Evolutionary conservation across 139 green algal species (phyloP).

Genomic region (Spirogloea muscicola): DNA sequence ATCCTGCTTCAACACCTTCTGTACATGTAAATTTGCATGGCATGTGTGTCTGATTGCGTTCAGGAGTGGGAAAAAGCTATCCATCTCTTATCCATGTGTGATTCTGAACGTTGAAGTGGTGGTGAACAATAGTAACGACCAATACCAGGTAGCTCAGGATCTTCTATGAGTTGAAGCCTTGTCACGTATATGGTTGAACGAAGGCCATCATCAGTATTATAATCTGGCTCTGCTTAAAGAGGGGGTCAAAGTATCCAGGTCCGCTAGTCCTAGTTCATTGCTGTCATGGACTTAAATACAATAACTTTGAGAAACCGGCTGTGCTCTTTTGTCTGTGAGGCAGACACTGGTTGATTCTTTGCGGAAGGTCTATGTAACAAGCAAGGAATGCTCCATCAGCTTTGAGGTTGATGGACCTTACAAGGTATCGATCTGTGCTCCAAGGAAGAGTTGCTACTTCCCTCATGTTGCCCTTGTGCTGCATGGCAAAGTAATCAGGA

Average conservation of each 20-base stretch:
- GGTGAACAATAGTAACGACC: constrained; percentile 91
- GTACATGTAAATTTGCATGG: too few relatives aligned
- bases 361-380: constrained; percentile 61
- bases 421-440: constrained; percentile 34
- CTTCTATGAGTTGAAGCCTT: too few relatives aligned
- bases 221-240: too few relatives aligned
- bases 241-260: too few relatives aligned
- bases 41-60: neutral
- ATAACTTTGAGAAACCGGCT: too few relatives aligned
- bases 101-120: constrained; percentile 97
- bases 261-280: too few relatives aligned
- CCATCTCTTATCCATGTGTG: constrained; percentile 88
- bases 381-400: constrained; percentile 91
- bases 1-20: too few relatives aligned
- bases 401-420: constrained; percentile 80
- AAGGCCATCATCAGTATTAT: too few relatives aligned
- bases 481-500: too few relatives aligned
- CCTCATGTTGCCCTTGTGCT: neutral
- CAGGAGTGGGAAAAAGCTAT: constrained; percentile 51
- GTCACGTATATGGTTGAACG: too few relatives aligned
- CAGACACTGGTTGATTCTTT: constrained; percentile 61
- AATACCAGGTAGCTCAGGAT: constrained; percentile 76
- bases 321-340: too few relatives aligned
- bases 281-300: too few relatives aligned
- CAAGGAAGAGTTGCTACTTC: neutral